Conservation (phyloP, 345 rosid genomes). For the Sisymbrium irio region DNA sequence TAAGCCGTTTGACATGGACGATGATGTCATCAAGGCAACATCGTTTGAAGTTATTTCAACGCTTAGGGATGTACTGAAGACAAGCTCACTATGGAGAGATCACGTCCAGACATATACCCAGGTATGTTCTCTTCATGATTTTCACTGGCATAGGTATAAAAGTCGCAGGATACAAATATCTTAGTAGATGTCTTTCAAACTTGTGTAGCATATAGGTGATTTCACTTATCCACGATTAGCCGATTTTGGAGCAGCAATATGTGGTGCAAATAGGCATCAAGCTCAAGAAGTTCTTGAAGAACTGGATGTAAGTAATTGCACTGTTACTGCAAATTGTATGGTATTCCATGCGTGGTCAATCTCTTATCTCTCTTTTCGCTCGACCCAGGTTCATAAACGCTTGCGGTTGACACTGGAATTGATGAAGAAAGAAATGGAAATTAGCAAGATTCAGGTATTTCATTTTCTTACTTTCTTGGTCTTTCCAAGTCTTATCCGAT, state of each 20-base stretch:
- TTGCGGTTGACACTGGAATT: conserved; percentile 78
- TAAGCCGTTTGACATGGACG: conserved; percentile 84
- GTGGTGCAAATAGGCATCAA: conserved; percentile 84
- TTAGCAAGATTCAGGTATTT: conserved; percentile 91
- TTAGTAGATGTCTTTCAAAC: conserved; percentile 17
- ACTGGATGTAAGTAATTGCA: conserved; percentile 73
- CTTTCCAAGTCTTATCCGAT: neutral
- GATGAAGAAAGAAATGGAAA: conserved; percentile 96
- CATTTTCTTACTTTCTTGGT: neutral
- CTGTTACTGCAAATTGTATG: neutral
- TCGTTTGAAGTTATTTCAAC: conserved; percentile 96
- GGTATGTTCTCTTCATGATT: conserved; percentile 40
- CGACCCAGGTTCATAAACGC: conserved; percentile 76
- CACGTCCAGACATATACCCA: conserved; percentile 91
- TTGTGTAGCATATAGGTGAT: conserved; percentile 89
- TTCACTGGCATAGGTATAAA: neutral
- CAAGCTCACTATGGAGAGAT: conserved; percentile 93
- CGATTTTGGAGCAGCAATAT: conserved; percentile 99
- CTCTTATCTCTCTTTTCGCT: conserved; percentile 3
- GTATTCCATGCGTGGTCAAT: conserved; percentile 2
- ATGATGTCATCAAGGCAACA: conserved; percentile 91
- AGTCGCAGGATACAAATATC: conserved; percentile 2
- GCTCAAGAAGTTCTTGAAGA: conserved; percentile 95
- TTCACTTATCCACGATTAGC: conserved; percentile 86
- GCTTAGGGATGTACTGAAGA: conserved; percentile 82